phyloP scores from a whole-genome alignment of 176 grass and related monocot species.

The Avena eriantha region DNA sequence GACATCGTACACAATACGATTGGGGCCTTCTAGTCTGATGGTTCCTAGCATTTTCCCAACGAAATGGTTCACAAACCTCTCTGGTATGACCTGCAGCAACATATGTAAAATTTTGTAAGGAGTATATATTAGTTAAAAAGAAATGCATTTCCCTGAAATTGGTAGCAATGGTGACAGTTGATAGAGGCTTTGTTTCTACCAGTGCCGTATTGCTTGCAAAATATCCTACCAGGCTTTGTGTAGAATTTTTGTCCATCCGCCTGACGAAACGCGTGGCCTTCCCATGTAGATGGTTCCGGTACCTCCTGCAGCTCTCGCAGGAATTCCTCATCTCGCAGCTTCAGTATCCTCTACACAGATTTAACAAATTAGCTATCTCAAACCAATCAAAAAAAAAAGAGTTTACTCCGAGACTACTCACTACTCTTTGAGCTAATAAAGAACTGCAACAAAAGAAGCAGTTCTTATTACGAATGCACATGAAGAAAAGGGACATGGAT shows the following conservation, averaged over 20 bases:
- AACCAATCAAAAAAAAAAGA: background rate
- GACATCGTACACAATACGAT: constrained; percentile 38
- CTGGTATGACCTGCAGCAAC: constrained; percentile 52
- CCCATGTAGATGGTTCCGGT: constrained; percentile 20
- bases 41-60: constrained; percentile 22
- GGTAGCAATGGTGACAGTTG: background rate
- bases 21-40: constrained; percentile 47
- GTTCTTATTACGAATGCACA: background rate
- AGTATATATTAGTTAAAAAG: background rate
- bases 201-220: background rate
- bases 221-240: constrained; percentile 39
- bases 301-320: background rate
- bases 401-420: no score
- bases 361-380: no score
- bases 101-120: background rate
- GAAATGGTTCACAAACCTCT: constrained; percentile 51
- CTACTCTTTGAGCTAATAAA: background rate
- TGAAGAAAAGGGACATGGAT: background rate
- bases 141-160: background rate
- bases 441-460: background rate
- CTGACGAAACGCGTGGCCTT: constrained; percentile 33
- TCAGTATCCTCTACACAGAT: background rate
- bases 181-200: background rate
- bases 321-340: background rate
- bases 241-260: constrained; percentile 32